Conservation (phyloP, 2,329 filamentous ascomycete species). For the Penicillium capsulatum region DNA sequence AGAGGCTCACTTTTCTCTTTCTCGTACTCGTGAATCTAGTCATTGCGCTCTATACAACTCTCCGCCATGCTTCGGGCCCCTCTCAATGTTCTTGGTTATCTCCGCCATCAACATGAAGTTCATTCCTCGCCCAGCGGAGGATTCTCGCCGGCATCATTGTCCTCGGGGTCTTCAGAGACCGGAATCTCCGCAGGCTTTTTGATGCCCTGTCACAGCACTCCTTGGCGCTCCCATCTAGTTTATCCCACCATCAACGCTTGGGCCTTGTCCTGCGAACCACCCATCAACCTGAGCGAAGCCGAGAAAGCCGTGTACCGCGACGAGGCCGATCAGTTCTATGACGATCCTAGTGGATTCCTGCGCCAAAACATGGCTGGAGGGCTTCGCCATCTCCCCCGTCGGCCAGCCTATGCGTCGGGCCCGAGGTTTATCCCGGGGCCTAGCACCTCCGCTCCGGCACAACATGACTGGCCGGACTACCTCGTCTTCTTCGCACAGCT, state of each 20-base stretch:
- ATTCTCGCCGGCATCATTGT: conserved; percentile 4
- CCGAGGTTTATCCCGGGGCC: background rate
- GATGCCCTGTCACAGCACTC: conserved; percentile 93
- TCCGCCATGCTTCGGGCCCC: conserved; percentile 78
- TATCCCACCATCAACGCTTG: conserved; percentile 71
- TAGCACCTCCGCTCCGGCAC: conserved; percentile 3
- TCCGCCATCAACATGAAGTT: conserved; percentile 68
- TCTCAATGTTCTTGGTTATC: conserved; percentile 66
- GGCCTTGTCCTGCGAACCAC: conserved; percentile 87
- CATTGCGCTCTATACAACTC: conserved; percentile 69
- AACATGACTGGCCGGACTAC: conserved; percentile 47
- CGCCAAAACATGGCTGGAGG: conserved; percentile 48
- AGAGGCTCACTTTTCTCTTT: conserved; percentile 51
- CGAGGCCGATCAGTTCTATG: conserved; percentile 89
- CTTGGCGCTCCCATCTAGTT: conserved; percentile 85
- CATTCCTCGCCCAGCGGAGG: conserved; percentile 25
- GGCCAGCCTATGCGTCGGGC: conserved; percentile 29
- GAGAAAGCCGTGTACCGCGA: conserved; percentile 70
- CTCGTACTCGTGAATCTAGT: conserved; percentile 63
- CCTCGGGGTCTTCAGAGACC: conserved; percentile 15
- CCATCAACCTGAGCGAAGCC: conserved; percentile 59
- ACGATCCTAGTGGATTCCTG: conserved; percentile 58
- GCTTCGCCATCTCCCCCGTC: conserved; percentile 30
- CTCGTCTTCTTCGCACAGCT: conserved; percentile 56
- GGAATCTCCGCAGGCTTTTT: conserved; percentile 67